Conservation (phyloP, 176 grass and related monocot species). For the Otatea glauca region DNA sequence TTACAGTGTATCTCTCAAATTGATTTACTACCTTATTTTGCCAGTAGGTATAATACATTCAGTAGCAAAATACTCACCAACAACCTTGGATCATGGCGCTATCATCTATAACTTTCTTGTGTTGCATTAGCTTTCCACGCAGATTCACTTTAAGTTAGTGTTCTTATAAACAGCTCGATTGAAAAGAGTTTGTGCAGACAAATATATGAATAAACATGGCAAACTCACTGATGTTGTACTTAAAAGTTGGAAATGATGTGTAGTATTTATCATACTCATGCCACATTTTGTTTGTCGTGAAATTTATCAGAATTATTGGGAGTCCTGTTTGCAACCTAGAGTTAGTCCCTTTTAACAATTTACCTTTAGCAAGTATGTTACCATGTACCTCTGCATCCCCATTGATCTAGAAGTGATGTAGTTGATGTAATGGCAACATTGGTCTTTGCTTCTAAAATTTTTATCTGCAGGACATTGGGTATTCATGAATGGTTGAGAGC, state of each 20-base stretch:
- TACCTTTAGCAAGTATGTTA: neutral
- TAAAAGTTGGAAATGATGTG: neutral
- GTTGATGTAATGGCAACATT: too few species aligned
- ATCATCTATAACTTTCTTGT: neutral
- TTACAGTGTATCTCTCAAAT: neutral
- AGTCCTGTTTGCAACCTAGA: neutral
- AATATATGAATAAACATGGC: neutral
- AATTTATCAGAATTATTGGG: neutral
- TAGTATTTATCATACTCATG: neutral
- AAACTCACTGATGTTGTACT: neutral
- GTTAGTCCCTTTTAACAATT: neutral
- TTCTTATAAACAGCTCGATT: neutral
- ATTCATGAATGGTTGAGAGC: neutral
- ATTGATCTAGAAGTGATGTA: neutral
- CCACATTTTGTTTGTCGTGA: neutral
- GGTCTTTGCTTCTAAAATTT: too few species aligned
- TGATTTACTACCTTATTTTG: neutral
- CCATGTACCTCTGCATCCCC: neutral
- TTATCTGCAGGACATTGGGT: neutral
- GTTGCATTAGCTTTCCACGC: neutral
- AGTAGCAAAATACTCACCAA: neutral
- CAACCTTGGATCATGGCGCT: neutral
- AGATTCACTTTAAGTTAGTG: neutral
- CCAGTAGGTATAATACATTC: neutral
- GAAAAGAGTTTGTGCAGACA: neutral